Evolutionary conservation across 2,329 filamentous ascomycete species (phyloP), one percentile per base, ranked within the genome.

Genomic region (Neofusicoccum umdonicola): DNA sequence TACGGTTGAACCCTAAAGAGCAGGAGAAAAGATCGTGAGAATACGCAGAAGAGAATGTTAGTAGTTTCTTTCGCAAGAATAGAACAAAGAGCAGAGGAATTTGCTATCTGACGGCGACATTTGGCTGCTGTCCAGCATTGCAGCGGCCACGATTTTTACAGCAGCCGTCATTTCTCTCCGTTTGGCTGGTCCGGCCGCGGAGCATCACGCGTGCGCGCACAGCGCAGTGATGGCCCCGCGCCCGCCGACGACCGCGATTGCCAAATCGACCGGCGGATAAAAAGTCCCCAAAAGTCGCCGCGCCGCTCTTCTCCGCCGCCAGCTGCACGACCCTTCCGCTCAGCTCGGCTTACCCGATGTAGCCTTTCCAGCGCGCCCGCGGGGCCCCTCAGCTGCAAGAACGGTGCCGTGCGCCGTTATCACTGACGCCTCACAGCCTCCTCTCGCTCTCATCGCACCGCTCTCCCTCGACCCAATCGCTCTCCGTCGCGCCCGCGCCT

Each of bases 331-430:
- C 45, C 19, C 44, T 48, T 27, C 47, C 45, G 17, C 6, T 4
- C 9, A 22, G n/a, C 19, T 50, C 62, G 62, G 62, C 34, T 64
- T 64, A 27, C 62, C 62, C 15, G 2, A 48, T 57, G 31, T 31
- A 48, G 52, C 51, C 45, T 17, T 64, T 39, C 62, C 52, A 64
- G 17, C 13, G 17, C 34, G 15, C 12, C 42, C 44, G 42, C 35
- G 62, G 62, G 62, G 62, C 37, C 44, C 39, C 48, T 63, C 56
- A 35, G 4, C 8, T 47, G 47, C 41, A 60, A 60, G 56, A 60
- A 60, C 47, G 56, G 6, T 9, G 41, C 56, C 47, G 22, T 6
- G 12, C 7, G 47, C 31, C 27, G 50, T 13, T 2, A 3, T 31
- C 34, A 52, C 34, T 52, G 34, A 52, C 50, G 6, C 50, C 34